A percentile compares a stretch with the other conserved stretches of the same genome.
These are phyloP conservation scores for Plasmodium adleri DNA, from an alignment of 169 alveolate species.

Conservation along the genomic window DNA sequence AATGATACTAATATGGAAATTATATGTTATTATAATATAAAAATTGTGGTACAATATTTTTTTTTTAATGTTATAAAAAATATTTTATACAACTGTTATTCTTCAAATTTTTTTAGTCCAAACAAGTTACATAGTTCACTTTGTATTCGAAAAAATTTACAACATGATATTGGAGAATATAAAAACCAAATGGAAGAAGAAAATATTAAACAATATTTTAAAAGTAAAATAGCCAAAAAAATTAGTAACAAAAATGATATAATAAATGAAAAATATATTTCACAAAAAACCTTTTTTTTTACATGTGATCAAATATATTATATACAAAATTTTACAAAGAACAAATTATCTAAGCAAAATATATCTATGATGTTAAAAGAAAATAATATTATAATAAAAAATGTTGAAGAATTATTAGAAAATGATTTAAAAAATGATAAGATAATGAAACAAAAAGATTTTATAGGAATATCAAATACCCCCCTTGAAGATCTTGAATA, in stretches of 20 bases:
- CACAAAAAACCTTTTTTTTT: conserved; percentile 24
- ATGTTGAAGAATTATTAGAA: conserved; percentile 17
- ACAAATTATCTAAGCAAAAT: conserved; percentile 16
- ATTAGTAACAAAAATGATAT: conserved; percentile 22
- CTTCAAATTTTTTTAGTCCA: conserved; percentile 30
- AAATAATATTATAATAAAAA: conserved; percentile 20
- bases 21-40: conserved; percentile 35
- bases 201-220: conserved; percentile 1
- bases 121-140: conserved; percentile 35
- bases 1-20: conserved; percentile 68
- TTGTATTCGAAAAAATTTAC: conserved; percentile 5
- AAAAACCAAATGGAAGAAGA: not conserved
- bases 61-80: conserved; percentile 49
- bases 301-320: conserved; percentile 56
- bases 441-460: no score
- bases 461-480: no score
- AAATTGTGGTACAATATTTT: conserved; percentile 60
- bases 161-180: conserved; percentile 5
- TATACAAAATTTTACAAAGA: conserved; percentile 24
- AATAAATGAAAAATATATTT: conserved; percentile 32
- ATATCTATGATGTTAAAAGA: conserved; percentile 18
- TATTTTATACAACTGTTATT: conserved; percentile 65
- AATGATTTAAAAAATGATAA: not conserved
- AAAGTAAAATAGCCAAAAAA: conserved; percentile 45
- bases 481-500: not conserved